Percentiles rank a stretch among this genome's conserved stretches.
phyloP scores from a whole-genome alignment of 2,329 filamentous ascomycete genomes.

The Aureobasidium sp. region DNA sequence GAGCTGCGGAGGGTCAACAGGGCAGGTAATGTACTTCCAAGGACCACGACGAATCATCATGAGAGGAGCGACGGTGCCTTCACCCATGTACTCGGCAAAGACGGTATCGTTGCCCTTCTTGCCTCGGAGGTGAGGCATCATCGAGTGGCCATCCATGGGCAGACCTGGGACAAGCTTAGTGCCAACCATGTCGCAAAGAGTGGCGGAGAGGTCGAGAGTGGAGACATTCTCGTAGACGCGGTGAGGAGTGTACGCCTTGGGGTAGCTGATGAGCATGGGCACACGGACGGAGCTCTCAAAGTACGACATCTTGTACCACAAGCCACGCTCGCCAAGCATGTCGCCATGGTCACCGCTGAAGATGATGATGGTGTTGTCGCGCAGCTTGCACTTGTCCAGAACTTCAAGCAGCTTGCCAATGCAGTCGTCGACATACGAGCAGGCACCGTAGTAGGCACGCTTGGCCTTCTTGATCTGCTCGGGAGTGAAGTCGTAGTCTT shows the following conservation, averaged over 20 bases:
- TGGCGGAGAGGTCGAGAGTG: slow-evolving; percentile 82
- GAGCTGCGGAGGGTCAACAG: slow-evolving; percentile 73
- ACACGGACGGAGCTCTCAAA: slow-evolving; percentile 87
- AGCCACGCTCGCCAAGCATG: slow-evolving; percentile 84
- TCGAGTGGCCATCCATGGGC: slow-evolving; percentile 77
- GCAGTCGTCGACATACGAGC: slow-evolving; percentile 89
- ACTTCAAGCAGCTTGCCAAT: slow-evolving; percentile 73
- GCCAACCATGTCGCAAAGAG: slow-evolving; percentile 73
- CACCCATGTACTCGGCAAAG: slow-evolving; percentile 91
- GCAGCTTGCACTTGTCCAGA: slow-evolving; percentile 68
- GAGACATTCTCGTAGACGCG: slow-evolving; percentile 77
- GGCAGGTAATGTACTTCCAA: slow-evolving; percentile 87
- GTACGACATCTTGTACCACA: slow-evolving; percentile 99
- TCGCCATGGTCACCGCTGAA: slow-evolving; percentile 93
- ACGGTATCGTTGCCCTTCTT: slow-evolving; percentile 69
- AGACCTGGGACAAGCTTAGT: slow-evolving; percentile 58
- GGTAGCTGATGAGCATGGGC: slow-evolving; percentile 76
- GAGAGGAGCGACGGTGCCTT: slow-evolving; percentile 78
- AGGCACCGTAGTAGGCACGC: slow-evolving; percentile 84
- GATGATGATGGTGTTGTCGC: slow-evolving; percentile 79
- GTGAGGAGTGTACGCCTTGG: slow-evolving; percentile 63
- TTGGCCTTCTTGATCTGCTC: slow-evolving; percentile 80
- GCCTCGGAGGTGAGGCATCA: slow-evolving; percentile 68
- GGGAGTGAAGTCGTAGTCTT: slow-evolving; percentile 72
- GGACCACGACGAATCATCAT: slow-evolving; percentile 87